A percentile compares a stretch with the other conserved stretches of the same genome.
phyloP scores from a whole-genome alignment of 2,329 filamentous ascomycete genomes.

The Trichoderma endophyticum region DNA sequence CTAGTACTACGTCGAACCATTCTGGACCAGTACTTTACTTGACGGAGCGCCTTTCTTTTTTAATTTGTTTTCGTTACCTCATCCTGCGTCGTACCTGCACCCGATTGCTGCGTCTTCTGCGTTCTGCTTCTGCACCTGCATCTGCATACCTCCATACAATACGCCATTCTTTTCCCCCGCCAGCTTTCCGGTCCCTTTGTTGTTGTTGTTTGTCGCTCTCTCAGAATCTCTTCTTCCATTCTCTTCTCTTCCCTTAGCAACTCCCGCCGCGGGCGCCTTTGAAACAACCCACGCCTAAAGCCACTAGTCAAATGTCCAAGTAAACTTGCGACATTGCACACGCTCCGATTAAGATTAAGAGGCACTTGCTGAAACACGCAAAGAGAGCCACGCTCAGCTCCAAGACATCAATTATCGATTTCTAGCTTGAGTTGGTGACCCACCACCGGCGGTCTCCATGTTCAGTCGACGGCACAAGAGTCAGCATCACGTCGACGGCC shows the following conservation, averaged over 20 bases:
- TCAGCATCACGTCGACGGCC: conserved; percentile 22
- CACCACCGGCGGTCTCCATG: conserved; percentile 31
- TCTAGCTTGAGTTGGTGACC: conserved; percentile 6
- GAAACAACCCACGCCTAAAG: neutral
- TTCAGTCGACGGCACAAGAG: conserved; percentile 37
- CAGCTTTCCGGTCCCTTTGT: neutral
- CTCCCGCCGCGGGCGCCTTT: conserved; percentile 3
- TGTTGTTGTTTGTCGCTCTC: conserved; percentile 1
- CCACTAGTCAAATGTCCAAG: conserved; percentile 10
- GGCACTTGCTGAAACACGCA: conserved; percentile 14
- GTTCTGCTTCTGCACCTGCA: neutral
- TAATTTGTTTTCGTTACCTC: neutral
- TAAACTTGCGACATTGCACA: conserved; percentile 5
- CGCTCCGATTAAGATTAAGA: conserved; percentile 11
- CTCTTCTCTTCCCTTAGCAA: neutral
- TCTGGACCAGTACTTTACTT: neutral
- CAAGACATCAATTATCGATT: neutral
- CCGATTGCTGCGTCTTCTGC: neutral
- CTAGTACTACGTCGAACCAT: neutral
- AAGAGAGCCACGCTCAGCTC: conserved; percentile 8
- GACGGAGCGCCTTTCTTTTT: conserved; percentile 9
- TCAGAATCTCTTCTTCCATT: neutral
- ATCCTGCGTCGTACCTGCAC: neutral
- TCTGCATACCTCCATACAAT: neutral
- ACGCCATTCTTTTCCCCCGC: neutral